Base-by-base conservation (phyloP, 169 alveolate species). In the Plasmodium cynomolgi region DNA sequence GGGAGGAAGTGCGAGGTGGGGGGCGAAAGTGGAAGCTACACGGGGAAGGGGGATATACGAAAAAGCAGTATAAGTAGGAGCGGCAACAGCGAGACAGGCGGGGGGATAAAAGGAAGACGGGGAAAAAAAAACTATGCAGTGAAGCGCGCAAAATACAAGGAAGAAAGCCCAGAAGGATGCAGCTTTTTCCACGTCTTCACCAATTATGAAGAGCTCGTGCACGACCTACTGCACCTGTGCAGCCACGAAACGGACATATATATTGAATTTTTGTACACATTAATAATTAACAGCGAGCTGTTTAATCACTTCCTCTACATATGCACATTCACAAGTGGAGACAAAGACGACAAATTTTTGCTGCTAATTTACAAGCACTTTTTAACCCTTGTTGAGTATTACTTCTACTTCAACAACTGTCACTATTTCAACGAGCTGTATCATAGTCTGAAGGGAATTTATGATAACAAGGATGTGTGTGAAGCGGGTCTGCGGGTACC, bases 261-360 rank as follows among this genome's bases (percentile, higher is more conserved):
- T 44, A 77, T 86, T 4, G 93, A 86, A 86, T 86, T 86, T 34
- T 41, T 86, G 3, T 86, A 86, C 71, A 37, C 81, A 41, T 47
- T 86, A 54, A 34, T 86, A 86, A 86, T 86, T 33, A 77, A 86
- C 44, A 86, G 86, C 29, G 44, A 86, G 1, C 82, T 86, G 9
- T 86, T 75, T 77, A 86, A 86, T 23, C 9, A 79, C 81, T 86
- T 86, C 68, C 80, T 86, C 39, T 86, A 71, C 62, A 75, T 86
- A 11, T 74, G 93, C 68, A 86, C 74, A 56, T 86, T 33, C 50
- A 54, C 68, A 5, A 54, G 80, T 56, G 93, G 93, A 1, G 86
- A 86, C 47, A 54, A 86, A 56, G 44, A 86, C 31, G 86, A 86
- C 29, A 39, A 11, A 11, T 77, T 86, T 20, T 68, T 86, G 39